phyloP scores from a whole-genome alignment of 345 rosid genomes.

The Salix koriyanagi region DNA sequence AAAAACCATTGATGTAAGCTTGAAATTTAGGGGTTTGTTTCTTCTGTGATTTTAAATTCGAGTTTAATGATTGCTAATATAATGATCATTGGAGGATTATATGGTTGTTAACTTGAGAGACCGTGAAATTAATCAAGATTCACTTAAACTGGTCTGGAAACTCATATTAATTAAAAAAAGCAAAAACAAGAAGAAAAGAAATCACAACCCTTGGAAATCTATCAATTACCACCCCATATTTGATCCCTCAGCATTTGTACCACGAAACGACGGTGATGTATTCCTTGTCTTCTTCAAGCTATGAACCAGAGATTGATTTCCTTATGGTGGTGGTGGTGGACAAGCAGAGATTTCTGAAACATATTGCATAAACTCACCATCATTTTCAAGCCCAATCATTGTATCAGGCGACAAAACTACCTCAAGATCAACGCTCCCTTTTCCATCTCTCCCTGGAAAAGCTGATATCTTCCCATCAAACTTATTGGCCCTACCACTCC shows the following conservation, averaged over 20 bases:
- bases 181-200: not conserved
- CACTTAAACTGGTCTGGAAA: rapidly evolving
- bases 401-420: slow-evolving; percentile 75
- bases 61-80: too few species aligned
- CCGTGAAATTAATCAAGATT: rapidly evolving
- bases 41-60: too few species aligned
- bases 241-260: not conserved
- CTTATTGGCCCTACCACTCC: slow-evolving; percentile 91
- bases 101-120: too few species aligned
- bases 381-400: slow-evolving; percentile 60
- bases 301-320: not conserved
- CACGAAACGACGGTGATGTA: not conserved
- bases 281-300: not conserved
- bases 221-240: not conserved
- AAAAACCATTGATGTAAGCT: too few species aligned
- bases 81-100: too few species aligned
- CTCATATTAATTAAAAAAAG: too few species aligned
- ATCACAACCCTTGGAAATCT: slow-evolving; percentile 2
- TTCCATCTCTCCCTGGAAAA: slow-evolving; percentile 73
- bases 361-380: slow-evolving; percentile 81
- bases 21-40: too few species aligned
- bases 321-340: not conserved
- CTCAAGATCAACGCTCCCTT: slow-evolving; percentile 85
- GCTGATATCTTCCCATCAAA: slow-evolving; percentile 96
- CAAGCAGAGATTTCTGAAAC: slow-evolving; percentile 28